Base-by-base conservation (phyloP, 495 filamentous ascomycete species). In the Neurospora cerealis region DNA sequence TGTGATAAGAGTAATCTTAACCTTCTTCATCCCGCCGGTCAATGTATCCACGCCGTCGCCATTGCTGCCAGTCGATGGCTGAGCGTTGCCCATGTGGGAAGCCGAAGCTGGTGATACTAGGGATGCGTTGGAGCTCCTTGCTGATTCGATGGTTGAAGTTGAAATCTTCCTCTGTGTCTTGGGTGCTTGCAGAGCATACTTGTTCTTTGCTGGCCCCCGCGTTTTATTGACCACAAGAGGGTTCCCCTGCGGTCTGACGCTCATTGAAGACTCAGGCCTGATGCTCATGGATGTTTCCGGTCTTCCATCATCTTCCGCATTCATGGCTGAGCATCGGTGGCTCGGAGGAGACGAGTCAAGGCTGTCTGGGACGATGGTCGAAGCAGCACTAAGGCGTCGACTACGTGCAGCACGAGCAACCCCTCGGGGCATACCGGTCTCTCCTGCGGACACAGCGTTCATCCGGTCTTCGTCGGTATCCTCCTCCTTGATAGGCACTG, bases 1-100 rank as follows among this genome's bases (percentile, higher is more conserved):
- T 0, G 91, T 88, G 0, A 92, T 85, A 48, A 95, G 84, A 60
- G 90, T 93, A 69, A 96, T 84, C 77, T 91, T 95, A 75, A 96
- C 90, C 75, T 89, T 92, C 77, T 91, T 91, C 80, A 95, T 86
- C 15, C 88, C 89, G n/a, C 86, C 84, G 0, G 91, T 86, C 39
- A 96, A 81, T 28, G 81, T 83, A 70, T 95, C 91, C 28, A 95
- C 79, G 81, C 86, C 73, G 73, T 82, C 76, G 73, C 78, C 75
- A 38, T 70, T 62, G 70, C 73, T 80, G 73, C 71, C 69, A 46
- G 70, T 73, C 38, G 74, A 34, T 21, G 75, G 9, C 21, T 39
- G 46, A 19, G 69, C 39, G 5, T 21, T 62, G 1, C 71, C 37
- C 0, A 76, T 37, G 0, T 71, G 34, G 5, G 77, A 48, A 8